Evolutionary conservation across 768 basidiomycete species (phyloP).

Genomic region (Boletus rufocinnamomeus): DNA sequence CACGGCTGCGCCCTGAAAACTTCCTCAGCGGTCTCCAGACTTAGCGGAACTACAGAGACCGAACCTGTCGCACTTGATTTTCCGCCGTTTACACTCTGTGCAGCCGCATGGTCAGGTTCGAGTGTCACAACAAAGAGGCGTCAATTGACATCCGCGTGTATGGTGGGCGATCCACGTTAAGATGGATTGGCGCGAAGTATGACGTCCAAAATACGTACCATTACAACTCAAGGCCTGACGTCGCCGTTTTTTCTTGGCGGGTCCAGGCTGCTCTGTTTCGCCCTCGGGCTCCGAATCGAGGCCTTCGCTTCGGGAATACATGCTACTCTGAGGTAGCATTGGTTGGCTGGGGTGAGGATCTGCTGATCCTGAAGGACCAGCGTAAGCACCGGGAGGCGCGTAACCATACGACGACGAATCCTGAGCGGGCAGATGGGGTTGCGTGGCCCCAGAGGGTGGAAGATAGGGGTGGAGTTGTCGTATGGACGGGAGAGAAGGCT

Average conservation of each 20-base stretch:
- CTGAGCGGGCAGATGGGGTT: constrained; percentile 29
- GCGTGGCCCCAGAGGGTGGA: constrained; percentile 46
- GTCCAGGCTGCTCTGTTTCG: constrained; percentile 50
- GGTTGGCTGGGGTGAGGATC: constrained; percentile 27
- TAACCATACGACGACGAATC: constrained; percentile 32
- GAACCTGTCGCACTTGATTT: constrained; percentile 88
- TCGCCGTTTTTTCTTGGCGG: constrained; percentile 80
- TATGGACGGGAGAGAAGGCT: constrained; percentile 59
- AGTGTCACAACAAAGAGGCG: constrained; percentile 4
- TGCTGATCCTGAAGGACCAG: constrained; percentile 29
- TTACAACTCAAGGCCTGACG: constrained; percentile 85
- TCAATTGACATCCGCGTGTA: constrained; percentile 1
- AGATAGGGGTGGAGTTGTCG: constrained; percentile 68
- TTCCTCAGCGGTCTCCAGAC: constrained; percentile 20
- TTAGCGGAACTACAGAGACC: constrained; percentile 21
- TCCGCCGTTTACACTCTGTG: constrained; percentile 80
- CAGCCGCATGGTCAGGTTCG: constrained; percentile 12
- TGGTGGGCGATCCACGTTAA: constrained; percentile 16
- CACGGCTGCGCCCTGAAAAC: constrained; percentile 71
- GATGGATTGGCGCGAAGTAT: constrained; percentile 22
- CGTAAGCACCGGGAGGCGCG: constrained; percentile 24
- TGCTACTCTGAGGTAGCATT: constrained; percentile 24
- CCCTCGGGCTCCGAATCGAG: constrained; percentile 62
- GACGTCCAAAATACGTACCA: constrained; percentile 47
- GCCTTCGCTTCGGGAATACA: constrained; percentile 37